phyloP scores from a whole-genome alignment of 169 alveolate species.

The Theileria sp. region DNA sequence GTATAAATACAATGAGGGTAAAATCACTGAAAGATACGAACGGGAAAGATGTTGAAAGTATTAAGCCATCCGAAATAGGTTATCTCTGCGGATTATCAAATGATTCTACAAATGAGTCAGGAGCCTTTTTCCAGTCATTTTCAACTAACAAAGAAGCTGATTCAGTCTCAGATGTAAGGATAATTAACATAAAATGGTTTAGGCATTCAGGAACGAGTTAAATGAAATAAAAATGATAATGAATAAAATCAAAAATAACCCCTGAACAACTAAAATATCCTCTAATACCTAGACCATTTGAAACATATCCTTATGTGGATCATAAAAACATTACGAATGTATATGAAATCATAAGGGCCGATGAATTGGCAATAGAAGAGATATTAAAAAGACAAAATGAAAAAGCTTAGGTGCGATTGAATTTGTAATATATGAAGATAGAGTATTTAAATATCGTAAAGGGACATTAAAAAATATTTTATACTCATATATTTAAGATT shows the following conservation, averaged over 20 bases:
- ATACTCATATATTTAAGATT: neutral
- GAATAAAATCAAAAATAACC: too few relatives aligned
- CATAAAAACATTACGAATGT: neutral
- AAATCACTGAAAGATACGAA: constrained; percentile 21
- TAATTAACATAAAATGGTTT: neutral
- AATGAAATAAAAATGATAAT: neutral
- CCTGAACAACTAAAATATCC: too few relatives aligned
- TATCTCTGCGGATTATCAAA: constrained; percentile 46
- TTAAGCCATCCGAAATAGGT: constrained; percentile 41
- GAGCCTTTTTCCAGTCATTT: constrained; percentile 17
- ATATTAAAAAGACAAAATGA: too few relatives aligned
- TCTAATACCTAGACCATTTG: neutral
- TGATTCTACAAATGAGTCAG: constrained; percentile 31
- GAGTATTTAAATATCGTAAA: constrained; percentile 11
- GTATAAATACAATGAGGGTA: constrained; percentile 15
- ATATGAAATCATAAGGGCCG: constrained; percentile 38
- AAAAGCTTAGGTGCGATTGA: too few relatives aligned
- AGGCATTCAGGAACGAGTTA: neutral
- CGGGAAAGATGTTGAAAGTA: constrained; percentile 28
- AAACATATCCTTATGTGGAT: neutral
- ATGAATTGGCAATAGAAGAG: too few relatives aligned
- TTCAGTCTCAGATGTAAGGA: constrained; percentile 21
- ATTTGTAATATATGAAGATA: neutral
- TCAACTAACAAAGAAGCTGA: constrained; percentile 31
- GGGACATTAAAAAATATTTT: neutral